Evolutionary conservation across 257 asterid genomes (phyloP).

Genomic region (Capsicum chinense): DNA sequence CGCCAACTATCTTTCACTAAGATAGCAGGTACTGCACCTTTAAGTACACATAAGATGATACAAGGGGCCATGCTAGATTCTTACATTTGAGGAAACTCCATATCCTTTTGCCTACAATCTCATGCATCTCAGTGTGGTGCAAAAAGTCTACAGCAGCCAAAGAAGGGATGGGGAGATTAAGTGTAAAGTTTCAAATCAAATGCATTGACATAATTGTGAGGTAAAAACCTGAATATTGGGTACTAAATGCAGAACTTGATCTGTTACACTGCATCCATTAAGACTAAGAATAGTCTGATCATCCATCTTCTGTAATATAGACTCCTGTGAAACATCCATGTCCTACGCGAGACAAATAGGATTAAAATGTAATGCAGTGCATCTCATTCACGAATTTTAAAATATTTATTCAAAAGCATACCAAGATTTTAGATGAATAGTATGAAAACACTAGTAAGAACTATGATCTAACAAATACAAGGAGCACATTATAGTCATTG

Average conservation of each 20-base stretch:
- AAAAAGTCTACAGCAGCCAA: slow-evolving; percentile 60
- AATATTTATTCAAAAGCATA: neutral
- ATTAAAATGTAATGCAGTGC: slow-evolving; percentile 19
- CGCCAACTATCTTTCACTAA: neutral
- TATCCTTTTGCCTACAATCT: slow-evolving; percentile 86
- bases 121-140: slow-evolving; percentile 72
- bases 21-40: slow-evolving; percentile 22
- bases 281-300: slow-evolving; percentile 90
- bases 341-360: slow-evolving; percentile 50
- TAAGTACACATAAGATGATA: neutral
- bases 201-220: slow-evolving; percentile 23
- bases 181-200: slow-evolving; percentile 28
- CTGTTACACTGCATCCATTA: slow-evolving; percentile 91
- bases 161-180: neutral
- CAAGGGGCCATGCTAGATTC: slow-evolving; percentile 28
- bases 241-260: slow-evolving; percentile 74
- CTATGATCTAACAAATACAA: neutral
- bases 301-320: slow-evolving; percentile 80
- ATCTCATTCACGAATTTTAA: neutral
- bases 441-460: neutral
- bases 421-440: neutral
- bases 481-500: neutral
- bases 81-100: slow-evolving; percentile 90
- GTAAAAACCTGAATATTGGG: slow-evolving; percentile 76
- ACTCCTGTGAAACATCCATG: slow-evolving; percentile 77